Conservation (phyloP, 2,329 filamentous ascomycete species). For the Pseudocercospora ulei region DNA sequence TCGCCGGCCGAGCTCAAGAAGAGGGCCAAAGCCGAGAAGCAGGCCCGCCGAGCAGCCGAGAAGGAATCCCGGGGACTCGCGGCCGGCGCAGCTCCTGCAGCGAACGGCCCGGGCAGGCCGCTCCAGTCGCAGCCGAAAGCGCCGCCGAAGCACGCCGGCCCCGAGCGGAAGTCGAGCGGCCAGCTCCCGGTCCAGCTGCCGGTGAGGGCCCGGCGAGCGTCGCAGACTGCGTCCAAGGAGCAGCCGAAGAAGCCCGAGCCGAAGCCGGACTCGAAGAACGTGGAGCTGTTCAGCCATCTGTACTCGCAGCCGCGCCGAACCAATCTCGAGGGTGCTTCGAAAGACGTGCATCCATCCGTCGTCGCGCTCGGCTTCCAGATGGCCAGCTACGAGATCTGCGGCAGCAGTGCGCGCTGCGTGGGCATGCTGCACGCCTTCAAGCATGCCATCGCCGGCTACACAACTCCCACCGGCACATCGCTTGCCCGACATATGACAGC, state of each 20-base stretch:
- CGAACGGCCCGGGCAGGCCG: conserved; percentile 20
- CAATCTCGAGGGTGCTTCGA: conserved; percentile 51
- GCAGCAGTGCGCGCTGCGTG: conserved; percentile 78
- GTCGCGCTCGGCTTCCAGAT: conserved; percentile 82
- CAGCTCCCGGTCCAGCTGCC: conserved; percentile 27
- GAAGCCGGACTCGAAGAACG: conserved; percentile 51
- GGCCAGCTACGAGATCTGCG: conserved; percentile 75
- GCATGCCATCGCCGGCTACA: conserved; percentile 86
- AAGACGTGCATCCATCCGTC: conserved; percentile 76
- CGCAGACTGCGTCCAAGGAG: conserved; percentile 32
- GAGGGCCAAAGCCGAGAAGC: conserved; percentile 81
- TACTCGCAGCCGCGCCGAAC: conserved; percentile 64
- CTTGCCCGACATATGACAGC: conserved; percentile 84
- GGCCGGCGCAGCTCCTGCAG: conserved; percentile 8
- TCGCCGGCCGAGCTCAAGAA: conserved; percentile 77
- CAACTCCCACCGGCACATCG: conserved; percentile 72
- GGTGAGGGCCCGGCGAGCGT: conserved; percentile 22
- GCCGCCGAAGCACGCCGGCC: conserved; percentile 23
- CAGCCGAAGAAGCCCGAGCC: conserved; percentile 43
- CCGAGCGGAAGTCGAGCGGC: conserved; percentile 26
- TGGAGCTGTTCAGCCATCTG: conserved; percentile 59
- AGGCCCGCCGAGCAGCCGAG: conserved; percentile 59
- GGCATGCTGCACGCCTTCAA: conserved; percentile 85
- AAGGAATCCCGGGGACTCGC: conserved; percentile 26
- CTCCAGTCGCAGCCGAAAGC: conserved; percentile 32